A percentile compares a stretch with the other conserved stretches of the same genome.
phyloP scores from a whole-genome alignment of 148 eudicot genomes.

The Camellia lanceoleosa region DNA sequence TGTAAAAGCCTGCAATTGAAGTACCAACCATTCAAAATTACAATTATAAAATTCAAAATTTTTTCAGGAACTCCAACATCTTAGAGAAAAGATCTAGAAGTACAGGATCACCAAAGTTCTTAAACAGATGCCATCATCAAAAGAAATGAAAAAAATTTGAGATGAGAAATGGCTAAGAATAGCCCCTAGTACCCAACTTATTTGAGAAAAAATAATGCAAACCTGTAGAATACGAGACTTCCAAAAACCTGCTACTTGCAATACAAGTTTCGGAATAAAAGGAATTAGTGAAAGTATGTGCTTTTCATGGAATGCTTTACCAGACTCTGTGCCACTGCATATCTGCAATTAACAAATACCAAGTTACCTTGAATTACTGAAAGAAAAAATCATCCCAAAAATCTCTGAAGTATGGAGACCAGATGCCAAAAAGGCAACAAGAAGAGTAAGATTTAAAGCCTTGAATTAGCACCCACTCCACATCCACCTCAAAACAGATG shows the following conservation, averaged over 20 bases:
- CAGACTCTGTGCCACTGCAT: conserved; percentile 31
- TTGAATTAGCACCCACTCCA: background rate
- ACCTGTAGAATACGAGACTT: conserved; percentile 73
- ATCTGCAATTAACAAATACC: conserved; percentile 43
- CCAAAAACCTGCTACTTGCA: conserved; percentile 49
- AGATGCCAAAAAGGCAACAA: background rate
- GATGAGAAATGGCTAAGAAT: background rate
- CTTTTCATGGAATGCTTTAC: conserved; percentile 49
- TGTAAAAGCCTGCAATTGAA: conserved; percentile 73
- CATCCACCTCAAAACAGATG: background rate
- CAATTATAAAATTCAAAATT: background rate
- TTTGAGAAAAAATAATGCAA: background rate
- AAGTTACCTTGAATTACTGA: background rate
- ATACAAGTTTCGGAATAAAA: conserved; percentile 61
- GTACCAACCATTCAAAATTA: background rate
- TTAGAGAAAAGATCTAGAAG: background rate
- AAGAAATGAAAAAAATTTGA: background rate
- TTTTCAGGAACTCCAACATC: background rate
- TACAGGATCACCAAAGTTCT: background rate
- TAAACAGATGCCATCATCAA: conserved; percentile 5
- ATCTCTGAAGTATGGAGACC: background rate
- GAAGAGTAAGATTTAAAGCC: background rate
- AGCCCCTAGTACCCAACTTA: background rate
- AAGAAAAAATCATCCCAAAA: background rate
- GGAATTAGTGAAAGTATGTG: conserved; percentile 62